A percentile compares a stretch with the other conserved stretches of the same genome.
Evolutionary conservation across 441 rosid species (phyloP).

Genomic region (Isatis lusitanica): DNA sequence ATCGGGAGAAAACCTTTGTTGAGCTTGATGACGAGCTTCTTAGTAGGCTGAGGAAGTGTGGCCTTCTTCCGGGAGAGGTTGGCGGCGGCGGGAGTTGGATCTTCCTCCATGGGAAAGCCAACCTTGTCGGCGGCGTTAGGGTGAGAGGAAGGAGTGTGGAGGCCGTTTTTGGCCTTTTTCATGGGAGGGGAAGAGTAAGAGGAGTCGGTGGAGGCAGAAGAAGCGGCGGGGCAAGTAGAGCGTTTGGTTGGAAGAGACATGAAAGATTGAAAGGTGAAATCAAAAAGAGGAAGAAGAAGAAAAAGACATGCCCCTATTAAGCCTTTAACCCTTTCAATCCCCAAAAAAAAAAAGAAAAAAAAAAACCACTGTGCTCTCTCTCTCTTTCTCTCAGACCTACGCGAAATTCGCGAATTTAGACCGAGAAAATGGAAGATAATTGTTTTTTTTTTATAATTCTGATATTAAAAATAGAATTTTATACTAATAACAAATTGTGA

Average conservation of each 20-base stretch:
- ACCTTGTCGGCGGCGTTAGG: constrained; percentile 41
- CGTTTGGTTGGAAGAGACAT: constrained; percentile 98
- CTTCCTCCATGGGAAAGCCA: constrained; percentile 69
- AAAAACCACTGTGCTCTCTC: not conserved
- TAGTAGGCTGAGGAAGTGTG: constrained; percentile 86
- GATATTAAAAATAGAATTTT: too few relatives aligned
- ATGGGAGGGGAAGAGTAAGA: constrained; percentile 79
- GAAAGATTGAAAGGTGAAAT: constrained; percentile 32
- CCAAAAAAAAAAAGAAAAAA: not conserved
- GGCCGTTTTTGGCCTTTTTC: constrained; percentile 71
- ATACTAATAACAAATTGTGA: too few relatives aligned
- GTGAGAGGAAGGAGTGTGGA: constrained; percentile 46
- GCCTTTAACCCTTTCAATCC: not conserved
- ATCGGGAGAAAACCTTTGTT: constrained; percentile 54
- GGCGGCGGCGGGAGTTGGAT: constrained; percentile 56
- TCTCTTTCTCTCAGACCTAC: constrained; percentile 4
- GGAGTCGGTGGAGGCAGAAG: constrained; percentile 31
- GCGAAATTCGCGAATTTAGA: constrained; percentile 10
- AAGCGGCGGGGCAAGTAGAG: constrained; percentile 47
- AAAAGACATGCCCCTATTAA: constrained; percentile 17
- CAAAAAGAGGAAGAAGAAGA: constrained; percentile 34
- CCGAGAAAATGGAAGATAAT: not conserved
- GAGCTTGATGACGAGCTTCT: constrained; percentile 90
- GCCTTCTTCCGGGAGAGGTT: constrained; percentile 95
- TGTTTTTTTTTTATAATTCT: not conserved